Evolutionary conservation across 1,139 yeast species (phyloP), one percentile per base, ranked within the genome.

Genomic region (Schwanniomyces etchellsii): DNA sequence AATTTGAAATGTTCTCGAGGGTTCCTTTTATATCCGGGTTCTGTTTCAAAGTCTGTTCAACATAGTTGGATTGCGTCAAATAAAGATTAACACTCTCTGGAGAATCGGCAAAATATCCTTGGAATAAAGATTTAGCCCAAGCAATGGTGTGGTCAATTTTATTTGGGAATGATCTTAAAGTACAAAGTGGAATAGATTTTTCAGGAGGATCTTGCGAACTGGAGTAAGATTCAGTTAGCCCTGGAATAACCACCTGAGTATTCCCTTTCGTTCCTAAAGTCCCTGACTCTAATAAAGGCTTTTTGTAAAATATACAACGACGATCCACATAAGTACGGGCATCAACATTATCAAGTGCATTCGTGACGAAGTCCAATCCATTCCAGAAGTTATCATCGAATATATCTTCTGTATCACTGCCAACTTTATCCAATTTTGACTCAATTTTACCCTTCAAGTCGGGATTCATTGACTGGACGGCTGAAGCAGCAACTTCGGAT

Each of bases 161-260:
- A 59, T 88, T 86, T 35, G 99, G 99, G 79, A 91, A 91, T 5
- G 95, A 84, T 60, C 97, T 79, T 52, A 91, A 71, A 5, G 99
- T 91, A 72, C 99, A 91, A 51, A 91, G 72, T 22, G 99, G 99
- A 50, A 91, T 89, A 4, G 95, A 79, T 61, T 88, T 88, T 64
- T 91, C 99, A 28, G 99, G 98, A 25, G 99, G 98, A 61, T 91
- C 99, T 57, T 88, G 95, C 14, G 96, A 84, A 3, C 96, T 84
- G 4, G 96, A 84, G 58, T 91, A 91, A 5, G 95, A 82, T 61
- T 91, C 99, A 4, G 98, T 91, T 53, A 91, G 58, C 54, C 77
- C 74, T 38, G 99, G 99, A 50, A 88, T 77, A 33, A 91, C 82
- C 28, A 93, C 97, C 66, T 91, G 99, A 16, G 96, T 91, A 53